Evolutionary conservation across 768 basidiomycete genomes (phyloP).

Genomic region (Xerocomellus amylosporus): DNA sequence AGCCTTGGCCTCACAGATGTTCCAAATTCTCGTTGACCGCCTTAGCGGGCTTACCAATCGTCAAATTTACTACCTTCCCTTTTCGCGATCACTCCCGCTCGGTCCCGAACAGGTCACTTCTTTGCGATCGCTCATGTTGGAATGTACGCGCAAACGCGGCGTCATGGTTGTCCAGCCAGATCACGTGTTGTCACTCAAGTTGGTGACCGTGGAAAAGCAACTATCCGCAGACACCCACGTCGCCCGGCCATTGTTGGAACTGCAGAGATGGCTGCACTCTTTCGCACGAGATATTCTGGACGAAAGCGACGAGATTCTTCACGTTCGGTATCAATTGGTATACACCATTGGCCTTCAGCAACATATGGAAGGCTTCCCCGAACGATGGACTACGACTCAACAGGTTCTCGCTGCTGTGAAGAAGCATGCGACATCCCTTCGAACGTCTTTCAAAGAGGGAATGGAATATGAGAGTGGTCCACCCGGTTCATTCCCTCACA

Average conservation of each 20-base stretch:
- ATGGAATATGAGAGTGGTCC: neutral
- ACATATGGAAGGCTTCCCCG: slow-evolving; percentile 29
- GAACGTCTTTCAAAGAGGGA: neutral
- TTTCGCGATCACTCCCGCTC: slow-evolving; percentile 38
- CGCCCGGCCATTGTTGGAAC: slow-evolving; percentile 15
- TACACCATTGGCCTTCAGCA: slow-evolving; percentile 30
- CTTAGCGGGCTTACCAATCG: slow-evolving; percentile 43
- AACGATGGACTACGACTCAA: slow-evolving; percentile 33
- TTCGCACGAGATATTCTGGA: slow-evolving; percentile 22
- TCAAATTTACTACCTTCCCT: slow-evolving; percentile 45
- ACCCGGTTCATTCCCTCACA: slow-evolving; percentile 15
- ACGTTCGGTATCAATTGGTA: slow-evolving; percentile 33
- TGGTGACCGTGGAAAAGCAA: slow-evolving; percentile 41
- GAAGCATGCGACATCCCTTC: slow-evolving; percentile 1
- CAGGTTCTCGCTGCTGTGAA: slow-evolving; percentile 23
- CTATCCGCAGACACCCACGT: neutral
- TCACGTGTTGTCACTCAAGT: slow-evolving; percentile 25
- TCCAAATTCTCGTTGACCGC: slow-evolving; percentile 40
- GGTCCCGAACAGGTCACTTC: slow-evolving; percentile 8
- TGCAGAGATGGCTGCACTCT: slow-evolving; percentile 20
- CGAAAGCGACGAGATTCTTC: slow-evolving; percentile 29
- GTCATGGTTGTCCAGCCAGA: slow-evolving; percentile 44
- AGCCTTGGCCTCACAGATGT: slow-evolving; percentile 43
- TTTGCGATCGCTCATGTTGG: slow-evolving; percentile 31
- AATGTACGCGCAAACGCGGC: slow-evolving; percentile 38